Conservation (phyloP, 176 grass and related monocot genomes). For the Juncus inflexus region DNA sequence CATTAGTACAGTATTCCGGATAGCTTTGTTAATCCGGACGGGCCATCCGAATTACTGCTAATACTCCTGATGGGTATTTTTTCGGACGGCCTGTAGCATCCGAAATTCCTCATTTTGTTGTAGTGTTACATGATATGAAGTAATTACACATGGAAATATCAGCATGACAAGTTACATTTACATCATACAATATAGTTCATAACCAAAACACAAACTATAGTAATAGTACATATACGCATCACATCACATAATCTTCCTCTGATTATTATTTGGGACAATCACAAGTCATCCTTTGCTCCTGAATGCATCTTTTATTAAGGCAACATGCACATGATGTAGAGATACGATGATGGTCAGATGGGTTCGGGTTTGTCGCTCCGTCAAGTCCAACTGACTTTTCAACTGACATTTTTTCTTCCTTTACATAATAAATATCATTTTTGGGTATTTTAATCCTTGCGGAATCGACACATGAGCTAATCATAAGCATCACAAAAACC, state of each 20-base stretch:
- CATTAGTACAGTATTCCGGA: too few relatives aligned
- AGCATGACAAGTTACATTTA: too few relatives aligned
- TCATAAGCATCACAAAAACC: not conserved
- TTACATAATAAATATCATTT: slow-evolving; percentile 4
- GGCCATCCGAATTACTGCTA: too few relatives aligned
- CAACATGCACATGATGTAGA: not conserved
- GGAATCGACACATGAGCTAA: slow-evolving; percentile 2
- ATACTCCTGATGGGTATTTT: too few relatives aligned
- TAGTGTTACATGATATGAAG: too few relatives aligned
- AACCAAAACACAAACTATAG: not conserved
- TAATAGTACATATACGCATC: not conserved
- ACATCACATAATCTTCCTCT: slow-evolving; percentile 5
- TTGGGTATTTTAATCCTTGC: slow-evolving; percentile 8
- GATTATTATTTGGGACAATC: slow-evolving; percentile 1
- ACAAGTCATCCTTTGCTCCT: not conserved
- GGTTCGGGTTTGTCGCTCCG: not conserved
- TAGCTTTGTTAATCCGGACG: too few relatives aligned
- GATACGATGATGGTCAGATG: not conserved
- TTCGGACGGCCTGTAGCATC: too few relatives aligned
- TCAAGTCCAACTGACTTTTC: not conserved
- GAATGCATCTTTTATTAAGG: slow-evolving; percentile 2
- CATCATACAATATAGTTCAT: too few relatives aligned
- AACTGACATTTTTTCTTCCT: not conserved
- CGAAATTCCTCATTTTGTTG: too few relatives aligned
- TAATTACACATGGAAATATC: too few relatives aligned